phyloP scores from a whole-genome alignment of 169 alveolate genomes.

The Plasmodium cynomolgi region DNA sequence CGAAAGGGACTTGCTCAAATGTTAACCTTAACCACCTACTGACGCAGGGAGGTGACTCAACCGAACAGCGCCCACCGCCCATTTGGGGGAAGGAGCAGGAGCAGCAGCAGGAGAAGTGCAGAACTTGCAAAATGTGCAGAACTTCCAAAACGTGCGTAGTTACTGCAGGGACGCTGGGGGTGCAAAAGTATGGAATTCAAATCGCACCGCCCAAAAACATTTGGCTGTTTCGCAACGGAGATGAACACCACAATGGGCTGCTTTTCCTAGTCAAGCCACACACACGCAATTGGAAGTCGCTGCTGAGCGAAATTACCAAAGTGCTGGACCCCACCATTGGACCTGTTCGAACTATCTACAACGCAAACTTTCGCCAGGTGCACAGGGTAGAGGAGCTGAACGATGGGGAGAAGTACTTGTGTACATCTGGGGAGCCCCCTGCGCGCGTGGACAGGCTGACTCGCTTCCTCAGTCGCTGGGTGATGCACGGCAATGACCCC shows the following conservation, averaged over 20 bases:
- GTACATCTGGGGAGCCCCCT: conserved; percentile 90
- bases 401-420: conserved; percentile 92
- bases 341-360: conserved; percentile 89
- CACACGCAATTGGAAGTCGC: conserved; percentile 82
- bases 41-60: conserved; percentile 79
- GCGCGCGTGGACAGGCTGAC: conserved; percentile 87
- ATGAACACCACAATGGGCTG: conserved; percentile 90
- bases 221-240: conserved; percentile 93
- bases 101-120: neutral
- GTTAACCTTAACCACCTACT: conserved; percentile 86
- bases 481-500: conserved; percentile 73
- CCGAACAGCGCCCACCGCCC: neutral
- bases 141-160: conserved; percentile 32
- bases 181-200: conserved; percentile 89
- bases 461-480: conserved; percentile 88
- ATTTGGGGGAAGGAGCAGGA: conserved; percentile 75
- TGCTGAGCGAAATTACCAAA: conserved; percentile 86
- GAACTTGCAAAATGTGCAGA: neutral
- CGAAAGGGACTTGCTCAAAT: conserved; percentile 86
- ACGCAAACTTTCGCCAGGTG: conserved; percentile 87
- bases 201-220: conserved; percentile 87
- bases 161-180: conserved; percentile 86
- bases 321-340: conserved; percentile 86
- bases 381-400: conserved; percentile 83
- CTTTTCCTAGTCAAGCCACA: conserved; percentile 87